Percentiles rank a stretch among this genome's conserved stretches.
phyloP scores from a whole-genome alignment of 2,329 filamentous ascomycete genomes.

The Shiraia sp. region DNA sequence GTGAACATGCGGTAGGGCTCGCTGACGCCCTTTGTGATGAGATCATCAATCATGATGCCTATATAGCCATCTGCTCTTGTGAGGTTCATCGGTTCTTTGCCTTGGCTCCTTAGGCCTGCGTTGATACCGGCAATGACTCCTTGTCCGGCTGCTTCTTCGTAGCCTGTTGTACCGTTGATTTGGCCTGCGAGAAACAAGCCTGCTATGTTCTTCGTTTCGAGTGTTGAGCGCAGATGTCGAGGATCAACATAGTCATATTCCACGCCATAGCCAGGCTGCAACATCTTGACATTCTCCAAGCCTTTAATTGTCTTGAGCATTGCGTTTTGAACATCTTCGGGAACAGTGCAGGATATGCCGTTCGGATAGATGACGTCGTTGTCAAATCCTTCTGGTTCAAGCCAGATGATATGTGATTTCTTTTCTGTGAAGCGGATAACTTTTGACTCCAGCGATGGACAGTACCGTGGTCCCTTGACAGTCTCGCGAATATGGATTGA shows the following conservation, averaged over 20 bases:
- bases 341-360: constrained; percentile 95
- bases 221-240: constrained; percentile 79
- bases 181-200: constrained; percentile 93
- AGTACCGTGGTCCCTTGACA: constrained; percentile 92
- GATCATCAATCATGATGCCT: constrained; percentile 97
- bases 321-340: constrained; percentile 80
- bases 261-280: constrained; percentile 94
- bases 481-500: constrained; percentile 96
- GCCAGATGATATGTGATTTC: constrained; percentile 85
- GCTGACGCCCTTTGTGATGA: constrained; percentile 93
- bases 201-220: constrained; percentile 89
- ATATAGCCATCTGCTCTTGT: constrained; percentile 91
- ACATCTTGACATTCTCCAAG: constrained; percentile 85
- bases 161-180: constrained; percentile 94
- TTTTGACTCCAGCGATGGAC: constrained; percentile 93
- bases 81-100: constrained; percentile 67
- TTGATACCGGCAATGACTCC: constrained; percentile 93
- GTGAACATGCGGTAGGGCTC: constrained; percentile 99
- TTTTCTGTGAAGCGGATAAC: constrained; percentile 85
- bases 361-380: constrained; percentile 93
- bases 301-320: constrained; percentile 87
- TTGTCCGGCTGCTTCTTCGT: constrained; percentile 95
- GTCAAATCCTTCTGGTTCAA: constrained; percentile 93
- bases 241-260: constrained; percentile 99
- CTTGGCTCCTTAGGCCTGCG: constrained; percentile 77